Conservation (phyloP, 768 basidiomycete species). For the Xanthoconium purpureum region DNA sequence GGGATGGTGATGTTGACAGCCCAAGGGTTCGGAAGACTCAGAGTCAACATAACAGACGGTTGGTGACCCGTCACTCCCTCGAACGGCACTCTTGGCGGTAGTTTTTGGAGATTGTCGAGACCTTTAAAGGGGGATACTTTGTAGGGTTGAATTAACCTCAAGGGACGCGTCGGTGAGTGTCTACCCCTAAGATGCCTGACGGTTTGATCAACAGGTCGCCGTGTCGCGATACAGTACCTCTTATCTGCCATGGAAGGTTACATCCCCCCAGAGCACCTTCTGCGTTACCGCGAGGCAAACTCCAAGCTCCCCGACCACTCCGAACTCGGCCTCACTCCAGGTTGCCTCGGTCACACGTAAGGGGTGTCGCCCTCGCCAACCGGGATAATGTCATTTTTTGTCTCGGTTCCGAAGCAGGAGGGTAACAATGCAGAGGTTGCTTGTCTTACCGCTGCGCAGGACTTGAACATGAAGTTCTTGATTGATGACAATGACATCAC, state of each 20-base stretch:
- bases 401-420: constrained; percentile 89
- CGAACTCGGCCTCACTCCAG: constrained; percentile 86
- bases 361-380: constrained; percentile 81
- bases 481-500: constrained; percentile 93
- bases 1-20: no score
- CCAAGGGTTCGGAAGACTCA: no score
- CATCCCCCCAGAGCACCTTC: constrained; percentile 68
- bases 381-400: constrained; percentile 74
- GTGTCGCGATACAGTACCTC: constrained; percentile 88
- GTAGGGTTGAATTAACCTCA: no score
- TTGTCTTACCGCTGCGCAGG: constrained; percentile 78
- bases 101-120: no score
- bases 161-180: no score
- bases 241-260: constrained; percentile 74
- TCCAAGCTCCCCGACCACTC: constrained; percentile 88
- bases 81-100: no score
- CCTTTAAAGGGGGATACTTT: no score
- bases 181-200: background rate
- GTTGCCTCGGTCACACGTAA: constrained; percentile 88
- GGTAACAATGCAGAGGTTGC: constrained; percentile 91
- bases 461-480: constrained; percentile 79
- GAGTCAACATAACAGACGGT: no score
- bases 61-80: no score
- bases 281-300: constrained; percentile 84
- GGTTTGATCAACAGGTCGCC: constrained; percentile 56